phyloP scores from a whole-genome alignment of 345 rosid species.

The Citrus medica region DNA sequence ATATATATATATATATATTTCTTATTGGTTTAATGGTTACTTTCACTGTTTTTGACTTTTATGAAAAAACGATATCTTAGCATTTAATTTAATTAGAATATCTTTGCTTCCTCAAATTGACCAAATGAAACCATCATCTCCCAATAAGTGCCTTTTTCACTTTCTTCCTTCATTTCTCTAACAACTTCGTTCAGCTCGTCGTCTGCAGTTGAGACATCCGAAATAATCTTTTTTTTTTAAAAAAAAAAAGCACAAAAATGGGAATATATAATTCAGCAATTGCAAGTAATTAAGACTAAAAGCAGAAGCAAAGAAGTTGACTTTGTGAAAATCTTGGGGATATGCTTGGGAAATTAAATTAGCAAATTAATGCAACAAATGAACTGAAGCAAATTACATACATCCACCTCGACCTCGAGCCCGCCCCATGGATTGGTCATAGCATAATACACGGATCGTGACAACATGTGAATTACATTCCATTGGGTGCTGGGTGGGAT shows the following conservation, averaged over 20 bases:
- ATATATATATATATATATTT: too few species aligned
- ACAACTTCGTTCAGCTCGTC: neutral
- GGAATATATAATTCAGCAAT: too few species aligned
- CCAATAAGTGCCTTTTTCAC: neutral
- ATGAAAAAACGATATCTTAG: neutral
- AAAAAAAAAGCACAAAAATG: too few species aligned
- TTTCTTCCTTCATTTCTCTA: neutral
- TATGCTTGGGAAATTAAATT: too few species aligned
- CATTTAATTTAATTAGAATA: too few species aligned
- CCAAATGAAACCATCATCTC: neutral
- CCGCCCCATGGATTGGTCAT: neutral
- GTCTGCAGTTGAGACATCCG: neutral
- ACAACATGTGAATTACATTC: conserved; percentile 21
- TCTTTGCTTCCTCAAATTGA: neutral
- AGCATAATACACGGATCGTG: conserved; percentile 16
- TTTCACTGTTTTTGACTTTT: neutral
- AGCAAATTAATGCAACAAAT: neutral
- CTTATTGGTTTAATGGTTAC: neutral
- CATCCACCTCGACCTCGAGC: neutral
- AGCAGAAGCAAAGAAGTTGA: too few species aligned
- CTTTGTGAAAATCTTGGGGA: too few species aligned
- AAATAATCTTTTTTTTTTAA: too few species aligned
- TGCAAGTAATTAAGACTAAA: too few species aligned
- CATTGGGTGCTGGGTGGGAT: conserved; percentile 16
- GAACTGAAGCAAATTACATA: neutral